These are phyloP conservation scores for Xerocomellus intermedius DNA, from an alignment of 768 basidiomycete species.

Conservation along the genomic window DNA sequence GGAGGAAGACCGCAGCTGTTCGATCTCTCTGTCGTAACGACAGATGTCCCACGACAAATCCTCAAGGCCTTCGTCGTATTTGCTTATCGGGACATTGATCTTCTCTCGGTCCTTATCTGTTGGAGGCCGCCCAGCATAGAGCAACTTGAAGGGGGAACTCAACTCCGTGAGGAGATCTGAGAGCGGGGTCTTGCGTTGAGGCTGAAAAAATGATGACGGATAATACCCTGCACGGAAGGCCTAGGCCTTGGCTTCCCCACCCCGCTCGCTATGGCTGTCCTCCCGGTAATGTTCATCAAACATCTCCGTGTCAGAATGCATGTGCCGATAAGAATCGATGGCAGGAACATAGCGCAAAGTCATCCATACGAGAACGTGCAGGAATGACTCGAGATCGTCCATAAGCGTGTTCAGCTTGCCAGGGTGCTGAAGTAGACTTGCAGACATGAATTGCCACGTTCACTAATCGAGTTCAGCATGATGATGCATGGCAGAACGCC, in stretches of 20 bases:
- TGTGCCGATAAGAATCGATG: background rate
- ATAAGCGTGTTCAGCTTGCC: too few species aligned
- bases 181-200: background rate
- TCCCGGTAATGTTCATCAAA: background rate
- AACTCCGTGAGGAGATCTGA: background rate
- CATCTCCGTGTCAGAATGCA: background rate
- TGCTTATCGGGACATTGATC: too few species aligned
- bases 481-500: too few species aligned
- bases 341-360: background rate
- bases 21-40: too few species aligned
- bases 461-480: background rate
- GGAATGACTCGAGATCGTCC: slow-evolving; percentile 14
- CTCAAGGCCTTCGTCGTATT: too few species aligned
- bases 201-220: background rate
- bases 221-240: background rate
- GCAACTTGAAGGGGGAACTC: background rate
- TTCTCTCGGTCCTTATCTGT: too few species aligned
- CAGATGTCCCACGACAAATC: too few species aligned
- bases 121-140: too few species aligned
- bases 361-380: slow-evolving; percentile 10
- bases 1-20: too few species aligned
- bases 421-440: too few species aligned
- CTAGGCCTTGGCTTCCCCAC: too few species aligned
- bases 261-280: too few species aligned
- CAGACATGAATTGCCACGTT: slow-evolving; percentile 2